A percentile compares a stretch with the other conserved stretches of the same genome.
phyloP scores from a whole-genome alignment of 306 rosid species.

The Oemleria cerasiformis region DNA sequence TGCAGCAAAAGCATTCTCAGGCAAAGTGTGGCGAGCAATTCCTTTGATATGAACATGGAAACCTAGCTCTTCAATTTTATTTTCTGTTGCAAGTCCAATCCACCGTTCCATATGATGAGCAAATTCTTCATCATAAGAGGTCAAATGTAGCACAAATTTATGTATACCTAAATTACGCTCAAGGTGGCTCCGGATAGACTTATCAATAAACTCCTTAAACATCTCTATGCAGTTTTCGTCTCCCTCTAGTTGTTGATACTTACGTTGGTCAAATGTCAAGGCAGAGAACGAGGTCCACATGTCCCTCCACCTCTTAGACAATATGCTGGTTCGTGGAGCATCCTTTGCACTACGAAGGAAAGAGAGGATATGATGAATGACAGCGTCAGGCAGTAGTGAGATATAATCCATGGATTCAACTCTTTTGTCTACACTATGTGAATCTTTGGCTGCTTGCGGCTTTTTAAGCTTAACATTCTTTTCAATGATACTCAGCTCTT shows the following conservation, averaged over 20 bases:
- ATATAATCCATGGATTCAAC: slow-evolving; percentile 1
- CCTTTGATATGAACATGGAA: slow-evolving; percentile 8
- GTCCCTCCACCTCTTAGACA: slow-evolving; percentile 58
- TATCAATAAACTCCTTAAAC: slow-evolving; percentile 17
- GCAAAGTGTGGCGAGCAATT: background rate
- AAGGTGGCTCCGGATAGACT: slow-evolving; percentile 6
- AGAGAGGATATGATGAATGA: slow-evolving; percentile 50
- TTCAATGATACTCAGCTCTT: background rate
- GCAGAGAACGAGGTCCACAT: slow-evolving; percentile 41
- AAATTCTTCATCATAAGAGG: slow-evolving; percentile 6
- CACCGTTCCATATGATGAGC: slow-evolving; percentile 4
- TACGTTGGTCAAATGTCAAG: slow-evolving; percentile 43
- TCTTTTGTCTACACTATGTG: background rate
- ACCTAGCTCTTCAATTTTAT: slow-evolving; percentile 9
- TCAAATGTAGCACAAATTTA: slow-evolving; percentile 11
- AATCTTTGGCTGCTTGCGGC: background rate
- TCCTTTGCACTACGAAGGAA: slow-evolving; percentile 36
- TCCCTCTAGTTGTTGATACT: slow-evolving; percentile 3
- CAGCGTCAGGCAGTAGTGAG: slow-evolving; percentile 38
- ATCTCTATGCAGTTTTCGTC: background rate
- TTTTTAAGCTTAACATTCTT: slow-evolving; percentile 4
- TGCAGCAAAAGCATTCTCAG: background rate
- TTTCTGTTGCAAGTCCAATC: slow-evolving; percentile 16
- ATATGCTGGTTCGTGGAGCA: slow-evolving; percentile 41
- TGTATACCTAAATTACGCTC: background rate